Conservation (phyloP, 768 basidiomycete species). For the Symmetrospora coprosmae region DNA sequence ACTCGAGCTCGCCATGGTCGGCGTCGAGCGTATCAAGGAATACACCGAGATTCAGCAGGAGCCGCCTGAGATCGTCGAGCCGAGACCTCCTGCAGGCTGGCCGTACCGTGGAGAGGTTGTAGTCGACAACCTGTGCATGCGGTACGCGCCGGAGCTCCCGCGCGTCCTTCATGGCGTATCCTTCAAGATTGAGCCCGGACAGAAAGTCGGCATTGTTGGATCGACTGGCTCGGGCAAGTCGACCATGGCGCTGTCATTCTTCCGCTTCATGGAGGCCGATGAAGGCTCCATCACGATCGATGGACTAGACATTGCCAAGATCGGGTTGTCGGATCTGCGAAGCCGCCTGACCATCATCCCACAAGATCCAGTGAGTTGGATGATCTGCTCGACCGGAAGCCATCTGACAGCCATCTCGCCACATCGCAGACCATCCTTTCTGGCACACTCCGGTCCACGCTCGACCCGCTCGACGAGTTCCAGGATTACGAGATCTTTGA, state of each 20-base stretch:
- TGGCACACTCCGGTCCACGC: conserved; percentile 55
- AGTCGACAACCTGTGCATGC: conserved; percentile 36
- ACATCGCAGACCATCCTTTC: conserved; percentile 27
- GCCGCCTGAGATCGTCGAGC: conserved; percentile 31
- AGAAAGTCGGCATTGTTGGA: conserved; percentile 37
- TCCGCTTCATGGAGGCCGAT: conserved; percentile 41
- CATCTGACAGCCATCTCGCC: neutral
- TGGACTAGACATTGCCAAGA: conserved; percentile 39
- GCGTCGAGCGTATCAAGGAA: conserved; percentile 34
- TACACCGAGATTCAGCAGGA: conserved; percentile 22
- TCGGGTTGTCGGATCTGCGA: conserved; percentile 48
- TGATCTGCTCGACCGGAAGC: neutral
- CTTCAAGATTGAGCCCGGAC: conserved; percentile 38
- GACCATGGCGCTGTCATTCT: conserved; percentile 40
- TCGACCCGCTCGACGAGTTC: conserved; percentile 33
- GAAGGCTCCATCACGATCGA: conserved; percentile 37
- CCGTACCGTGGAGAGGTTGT: conserved; percentile 28
- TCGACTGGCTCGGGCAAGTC: conserved; percentile 51
- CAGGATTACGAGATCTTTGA: conserved; percentile 34
- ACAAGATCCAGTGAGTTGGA: conserved; percentile 19
- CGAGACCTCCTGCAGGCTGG: conserved; percentile 31
- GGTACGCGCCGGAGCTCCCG: conserved; percentile 34
- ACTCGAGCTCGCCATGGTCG: conserved; percentile 34
- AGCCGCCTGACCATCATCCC: conserved; percentile 42
- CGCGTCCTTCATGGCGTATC: conserved; percentile 38